Conservation (phyloP, 306 rosid genomes). For the Dryas octopetala region DNA sequence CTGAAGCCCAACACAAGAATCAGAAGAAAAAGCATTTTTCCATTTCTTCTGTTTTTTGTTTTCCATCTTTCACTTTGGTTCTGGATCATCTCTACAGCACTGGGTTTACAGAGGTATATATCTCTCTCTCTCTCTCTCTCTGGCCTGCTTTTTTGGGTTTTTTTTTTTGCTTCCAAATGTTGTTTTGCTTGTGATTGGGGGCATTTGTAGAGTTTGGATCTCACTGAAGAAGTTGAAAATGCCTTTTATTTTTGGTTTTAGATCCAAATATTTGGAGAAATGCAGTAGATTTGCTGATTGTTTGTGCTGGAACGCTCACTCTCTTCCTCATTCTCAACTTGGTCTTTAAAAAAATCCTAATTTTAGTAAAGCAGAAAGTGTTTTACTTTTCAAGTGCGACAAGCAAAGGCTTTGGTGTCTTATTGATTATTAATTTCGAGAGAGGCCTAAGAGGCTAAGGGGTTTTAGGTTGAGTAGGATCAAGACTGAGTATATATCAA, state of each 20-base stretch:
- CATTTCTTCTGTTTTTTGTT: background rate
- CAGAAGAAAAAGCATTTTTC: background rate
- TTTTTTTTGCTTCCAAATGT: slow-evolving; percentile 2
- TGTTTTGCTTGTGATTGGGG: background rate
- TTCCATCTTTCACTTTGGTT: too few relatives aligned
- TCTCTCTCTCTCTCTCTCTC: background rate
- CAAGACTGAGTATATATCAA: background rate
- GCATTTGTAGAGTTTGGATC: slow-evolving; percentile 4
- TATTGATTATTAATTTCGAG: background rate
- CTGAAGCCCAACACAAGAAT: too few relatives aligned
- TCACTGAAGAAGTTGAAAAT: background rate
- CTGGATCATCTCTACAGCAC: background rate
- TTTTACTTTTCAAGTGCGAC: background rate
- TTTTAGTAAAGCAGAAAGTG: background rate
- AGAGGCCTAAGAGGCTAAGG: background rate
- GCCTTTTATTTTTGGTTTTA: background rate
- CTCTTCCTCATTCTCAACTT: background rate
- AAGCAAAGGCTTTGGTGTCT: background rate
- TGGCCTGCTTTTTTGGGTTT: background rate
- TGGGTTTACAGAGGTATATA: background rate
- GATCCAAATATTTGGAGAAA: background rate
- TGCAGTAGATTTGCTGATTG: background rate
- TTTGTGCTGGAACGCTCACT: background rate
- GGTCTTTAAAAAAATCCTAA: background rate
- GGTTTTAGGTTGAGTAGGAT: background rate